Evolutionary conservation across 2,329 filamentous ascomycete genomes (phyloP).

Genomic region (Calonectria honghensis): DNA sequence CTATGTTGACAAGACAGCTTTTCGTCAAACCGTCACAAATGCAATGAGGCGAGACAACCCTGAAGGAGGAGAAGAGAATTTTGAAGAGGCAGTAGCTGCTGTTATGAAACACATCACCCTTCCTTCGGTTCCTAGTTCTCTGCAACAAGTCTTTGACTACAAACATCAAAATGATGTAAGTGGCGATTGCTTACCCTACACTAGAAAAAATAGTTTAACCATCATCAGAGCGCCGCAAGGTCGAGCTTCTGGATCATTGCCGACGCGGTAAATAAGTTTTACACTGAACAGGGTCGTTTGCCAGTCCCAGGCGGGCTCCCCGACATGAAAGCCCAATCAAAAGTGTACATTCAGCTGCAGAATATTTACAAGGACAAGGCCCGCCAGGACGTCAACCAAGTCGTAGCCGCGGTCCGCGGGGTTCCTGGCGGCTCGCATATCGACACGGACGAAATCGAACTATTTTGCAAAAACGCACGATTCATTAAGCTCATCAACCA

Average conservation of each 20-base stretch:
- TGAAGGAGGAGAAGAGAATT: constrained; percentile 97
- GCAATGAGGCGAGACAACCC: constrained; percentile 82
- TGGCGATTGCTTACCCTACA: neutral
- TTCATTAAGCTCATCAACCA: constrained; percentile 91
- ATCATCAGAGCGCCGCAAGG: constrained; percentile 64
- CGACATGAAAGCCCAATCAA: constrained; percentile 97
- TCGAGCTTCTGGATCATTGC: constrained; percentile 93
- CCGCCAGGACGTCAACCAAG: constrained; percentile 84
- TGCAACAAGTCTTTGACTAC: constrained; percentile 87
- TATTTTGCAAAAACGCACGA: constrained; percentile 96
- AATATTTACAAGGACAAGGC: constrained; percentile 95
- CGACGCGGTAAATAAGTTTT: constrained; percentile 85
- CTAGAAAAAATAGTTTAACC: constrained; percentile 29
- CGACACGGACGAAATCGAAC: constrained; percentile 84
- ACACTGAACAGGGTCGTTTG: constrained; percentile 81
- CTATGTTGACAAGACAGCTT: constrained; percentile 91
- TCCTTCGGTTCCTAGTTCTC: constrained; percentile 79
- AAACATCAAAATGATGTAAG: constrained; percentile 71
- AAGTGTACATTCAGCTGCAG: constrained; percentile 91
- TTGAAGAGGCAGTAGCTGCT: constrained; percentile 90
- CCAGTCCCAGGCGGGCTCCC: constrained; percentile 92
- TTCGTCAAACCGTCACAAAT: constrained; percentile 81
- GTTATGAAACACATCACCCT: constrained; percentile 90
- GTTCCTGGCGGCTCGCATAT: constrained; percentile 71
- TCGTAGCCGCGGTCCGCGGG: constrained; percentile 78